These are phyloP conservation scores for Fusarium sp. DNA, from an alignment of 2,329 filamentous ascomycete genomes.

Conservation along the genomic window DNA sequence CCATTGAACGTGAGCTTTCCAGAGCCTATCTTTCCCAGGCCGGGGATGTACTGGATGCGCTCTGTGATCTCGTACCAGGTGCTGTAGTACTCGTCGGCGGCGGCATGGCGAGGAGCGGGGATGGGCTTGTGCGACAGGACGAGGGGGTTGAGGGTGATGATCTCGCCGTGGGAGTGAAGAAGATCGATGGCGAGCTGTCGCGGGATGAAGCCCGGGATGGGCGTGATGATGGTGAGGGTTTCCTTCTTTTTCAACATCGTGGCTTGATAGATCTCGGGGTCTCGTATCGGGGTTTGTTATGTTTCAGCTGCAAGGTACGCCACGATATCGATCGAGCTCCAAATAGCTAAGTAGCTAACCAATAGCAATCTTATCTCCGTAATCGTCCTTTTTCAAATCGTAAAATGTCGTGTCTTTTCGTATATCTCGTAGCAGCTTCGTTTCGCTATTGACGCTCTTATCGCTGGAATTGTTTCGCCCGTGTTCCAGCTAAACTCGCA, in stretches of 20 bases:
- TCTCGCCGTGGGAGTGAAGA: conserved; percentile 75
- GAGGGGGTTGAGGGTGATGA: conserved; percentile 77
- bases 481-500: conserved; percentile 1
- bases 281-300: conserved; percentile 5
- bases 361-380: not conserved
- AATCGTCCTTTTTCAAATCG: not conserved
- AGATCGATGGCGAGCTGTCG: conserved; percentile 78
- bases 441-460: not conserved
- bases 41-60: conserved; percentile 74
- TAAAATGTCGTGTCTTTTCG: conserved; percentile 1
- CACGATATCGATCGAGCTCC: conserved; percentile 2
- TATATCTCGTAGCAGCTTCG: not conserved
- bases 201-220: conserved; percentile 75
- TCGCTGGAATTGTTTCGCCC: conserved; percentile 10
- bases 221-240: conserved; percentile 74
- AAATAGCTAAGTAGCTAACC: not conserved
- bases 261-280: conserved; percentile 3
- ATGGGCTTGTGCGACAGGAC: conserved; percentile 72
- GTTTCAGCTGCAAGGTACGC: conserved; percentile 31
- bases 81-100: conserved; percentile 76
- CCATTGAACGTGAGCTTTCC: conserved; percentile 75
- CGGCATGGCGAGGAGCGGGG: conserved; percentile 73
- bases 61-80: conserved; percentile 80
- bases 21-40: conserved; percentile 71
- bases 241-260: conserved; percentile 71